These are phyloP conservation scores for Alternaria arbusti DNA, from an alignment of 2,329 filamentous ascomycete species.

Conservation along the genomic window DNA sequence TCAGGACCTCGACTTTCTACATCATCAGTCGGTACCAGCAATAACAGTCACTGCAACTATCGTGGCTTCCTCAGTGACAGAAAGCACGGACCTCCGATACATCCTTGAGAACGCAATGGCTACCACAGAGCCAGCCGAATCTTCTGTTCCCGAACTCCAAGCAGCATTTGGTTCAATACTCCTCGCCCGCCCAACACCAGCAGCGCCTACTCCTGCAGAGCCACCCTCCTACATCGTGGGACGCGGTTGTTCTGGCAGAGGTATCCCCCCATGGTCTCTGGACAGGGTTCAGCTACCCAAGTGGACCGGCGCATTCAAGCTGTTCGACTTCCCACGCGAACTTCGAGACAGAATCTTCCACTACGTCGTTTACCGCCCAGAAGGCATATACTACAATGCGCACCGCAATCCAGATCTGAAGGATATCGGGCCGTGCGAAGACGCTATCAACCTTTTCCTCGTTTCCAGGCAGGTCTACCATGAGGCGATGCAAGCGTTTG, in stretches of 20 bases:
- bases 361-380: constrained; percentile 16
- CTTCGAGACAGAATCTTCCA: constrained; percentile 30
- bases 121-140: neutral
- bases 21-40: too few relatives aligned
- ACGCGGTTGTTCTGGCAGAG: neutral
- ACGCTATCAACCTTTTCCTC: constrained; percentile 19
- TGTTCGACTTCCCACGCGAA: constrained; percentile 21
- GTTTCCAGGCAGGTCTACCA: constrained; percentile 24
- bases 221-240: neutral
- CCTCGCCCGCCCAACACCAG: neutral
- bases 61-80: neutral
- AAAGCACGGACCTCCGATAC: neutral
- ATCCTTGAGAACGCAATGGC: neutral
- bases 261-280: neutral
- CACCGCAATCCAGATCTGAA: neutral
- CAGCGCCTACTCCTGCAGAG: neutral
- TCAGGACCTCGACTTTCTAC: neutral
- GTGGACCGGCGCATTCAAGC: constrained; percentile 20
- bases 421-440: neutral
- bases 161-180: constrained; percentile 17
- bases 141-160: constrained; percentile 21
- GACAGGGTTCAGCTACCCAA: neutral
- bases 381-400: constrained; percentile 6
- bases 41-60: neutral
- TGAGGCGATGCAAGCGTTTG: constrained; percentile 26